These are phyloP conservation scores for Nemania bipapillata DNA, from an alignment of 2,329 filamentous ascomycete species.

Conservation along the genomic window DNA sequence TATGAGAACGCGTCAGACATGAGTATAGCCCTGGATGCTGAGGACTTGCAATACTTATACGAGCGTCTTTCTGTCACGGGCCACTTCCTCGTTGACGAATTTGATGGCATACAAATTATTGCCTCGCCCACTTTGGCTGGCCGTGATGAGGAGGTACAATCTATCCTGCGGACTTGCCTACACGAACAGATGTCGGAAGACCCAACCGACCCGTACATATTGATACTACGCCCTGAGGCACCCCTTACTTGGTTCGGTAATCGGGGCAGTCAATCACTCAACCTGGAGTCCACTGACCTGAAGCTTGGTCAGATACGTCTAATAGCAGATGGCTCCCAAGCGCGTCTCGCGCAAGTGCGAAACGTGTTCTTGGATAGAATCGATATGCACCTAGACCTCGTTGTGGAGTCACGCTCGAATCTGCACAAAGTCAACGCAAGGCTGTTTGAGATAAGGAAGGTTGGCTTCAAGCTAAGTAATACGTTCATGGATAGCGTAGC, in stretches of 20 bases:
- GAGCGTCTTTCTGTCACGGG: conserved; percentile 82
- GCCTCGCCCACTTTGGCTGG: conserved; percentile 82
- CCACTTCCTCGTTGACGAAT: conserved; percentile 87
- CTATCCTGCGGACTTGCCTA: conserved; percentile 78
- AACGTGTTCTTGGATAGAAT: conserved; percentile 79
- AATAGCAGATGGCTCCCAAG: conserved; percentile 86
- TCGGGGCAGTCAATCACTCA: conserved; percentile 74
- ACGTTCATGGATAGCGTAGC: conserved; percentile 99
- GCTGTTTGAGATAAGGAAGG: conserved; percentile 92
- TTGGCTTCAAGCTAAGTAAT: conserved; percentile 95
- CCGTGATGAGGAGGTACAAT: conserved; percentile 82
- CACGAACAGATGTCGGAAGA: conserved; percentile 73
- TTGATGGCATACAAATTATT: conserved; percentile 82
- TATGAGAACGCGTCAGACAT: conserved; percentile 98
- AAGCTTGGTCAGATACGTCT: conserved; percentile 87
- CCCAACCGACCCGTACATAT: conserved; percentile 80
- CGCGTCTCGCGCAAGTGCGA: conserved; percentile 81
- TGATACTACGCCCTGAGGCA: conserved; percentile 85
- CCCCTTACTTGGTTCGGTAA: conserved; percentile 83
- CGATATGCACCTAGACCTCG: conserved; percentile 84
- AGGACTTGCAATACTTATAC: conserved; percentile 78
- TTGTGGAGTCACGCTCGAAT: conserved; percentile 93
- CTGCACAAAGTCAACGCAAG: conserved; percentile 90
- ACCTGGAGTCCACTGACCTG: conserved; percentile 83
- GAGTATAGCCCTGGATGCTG: conserved; percentile 77